phyloP scores from a whole-genome alignment of 140 eudicot genomes.

The Stevia rebaudiana region DNA sequence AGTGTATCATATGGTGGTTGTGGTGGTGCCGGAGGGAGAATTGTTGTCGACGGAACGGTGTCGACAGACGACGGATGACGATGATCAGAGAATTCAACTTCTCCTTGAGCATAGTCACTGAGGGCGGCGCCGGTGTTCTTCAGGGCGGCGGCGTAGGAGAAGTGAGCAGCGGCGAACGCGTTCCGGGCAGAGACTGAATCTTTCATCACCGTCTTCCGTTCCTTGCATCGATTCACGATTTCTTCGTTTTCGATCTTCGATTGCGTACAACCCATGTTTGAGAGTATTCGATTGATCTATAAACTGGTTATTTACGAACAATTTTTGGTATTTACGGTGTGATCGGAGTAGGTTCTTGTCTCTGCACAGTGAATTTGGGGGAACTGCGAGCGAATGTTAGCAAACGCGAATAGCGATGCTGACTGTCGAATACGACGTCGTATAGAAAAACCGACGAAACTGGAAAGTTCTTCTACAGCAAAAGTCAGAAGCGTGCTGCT shows the following conservation, averaged over 20 bases:
- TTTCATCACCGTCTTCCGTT: conserved; percentile 64
- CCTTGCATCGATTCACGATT: conserved; percentile 75
- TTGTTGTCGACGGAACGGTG: conserved; percentile 16
- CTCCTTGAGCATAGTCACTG: conserved; percentile 85
- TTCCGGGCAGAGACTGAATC: conserved; percentile 74
- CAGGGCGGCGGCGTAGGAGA: conserved; percentile 60
- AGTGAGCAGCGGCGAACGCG: conserved; percentile 96
- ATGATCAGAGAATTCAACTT: conserved; percentile 33
- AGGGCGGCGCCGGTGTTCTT: conserved; percentile 94
- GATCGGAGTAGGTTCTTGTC: not conserved
- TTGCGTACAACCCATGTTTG: conserved; percentile 82
- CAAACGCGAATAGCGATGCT: conserved; percentile 17
- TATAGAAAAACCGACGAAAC: conserved; percentile 20
- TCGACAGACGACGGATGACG: conserved; percentile 24
- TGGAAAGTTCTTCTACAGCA: conserved; percentile 20
- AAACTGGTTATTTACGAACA: not conserved
- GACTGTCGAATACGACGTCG: conserved; percentile 26
- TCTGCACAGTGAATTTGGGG: conserved; percentile 17
- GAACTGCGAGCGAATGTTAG: conserved; percentile 14
- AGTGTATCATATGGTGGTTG: conserved; percentile 33
- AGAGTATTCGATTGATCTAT: not conserved
- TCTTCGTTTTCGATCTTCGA: conserved; percentile 98
- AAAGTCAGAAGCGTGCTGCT: conserved; percentile 25
- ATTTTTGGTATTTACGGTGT: not conserved
- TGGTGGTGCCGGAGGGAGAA: conserved; percentile 56